Conservation (phyloP, 2,329 filamentous ascomycete species). For the Colletotrichum sansevieriae region DNA sequence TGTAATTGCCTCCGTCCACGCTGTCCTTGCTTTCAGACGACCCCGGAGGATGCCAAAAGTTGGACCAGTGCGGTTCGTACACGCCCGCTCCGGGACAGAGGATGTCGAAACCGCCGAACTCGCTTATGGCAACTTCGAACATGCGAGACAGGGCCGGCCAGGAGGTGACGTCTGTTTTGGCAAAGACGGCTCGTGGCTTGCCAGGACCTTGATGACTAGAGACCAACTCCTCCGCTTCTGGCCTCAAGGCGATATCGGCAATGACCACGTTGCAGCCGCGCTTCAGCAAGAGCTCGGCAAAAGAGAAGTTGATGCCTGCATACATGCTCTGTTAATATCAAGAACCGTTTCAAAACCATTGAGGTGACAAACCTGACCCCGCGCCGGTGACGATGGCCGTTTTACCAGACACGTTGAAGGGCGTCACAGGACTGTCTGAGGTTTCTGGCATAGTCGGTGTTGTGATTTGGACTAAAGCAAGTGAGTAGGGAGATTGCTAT, state of each 20-base stretch:
- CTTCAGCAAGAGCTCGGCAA: slow-evolving; percentile 57
- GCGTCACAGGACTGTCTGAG: background rate
- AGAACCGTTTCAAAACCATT: too few relatives aligned
- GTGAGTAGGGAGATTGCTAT: background rate
- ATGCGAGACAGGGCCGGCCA: slow-evolving; percentile 55
- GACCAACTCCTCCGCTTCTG: slow-evolving; percentile 56
- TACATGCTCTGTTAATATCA: background rate
- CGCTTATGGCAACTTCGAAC: slow-evolving; percentile 50
- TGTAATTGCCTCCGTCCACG: slow-evolving; percentile 49
- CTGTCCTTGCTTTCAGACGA: slow-evolving; percentile 50
- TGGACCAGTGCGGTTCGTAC: slow-evolving; percentile 59
- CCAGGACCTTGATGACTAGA: slow-evolving; percentile 40
- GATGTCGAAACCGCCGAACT: slow-evolving; percentile 57
- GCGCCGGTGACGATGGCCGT: slow-evolving; percentile 49
- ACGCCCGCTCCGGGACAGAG: slow-evolving; percentile 62
- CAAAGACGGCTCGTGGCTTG: slow-evolving; percentile 54
- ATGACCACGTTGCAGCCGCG: slow-evolving; percentile 60
- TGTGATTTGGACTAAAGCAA: too few relatives aligned
- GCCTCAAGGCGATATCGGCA: slow-evolving; percentile 58
- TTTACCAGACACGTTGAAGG: slow-evolving; percentile 47
- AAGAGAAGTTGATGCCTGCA: slow-evolving; percentile 58
- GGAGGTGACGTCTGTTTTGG: slow-evolving; percentile 58
- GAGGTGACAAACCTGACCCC: slow-evolving; percentile 44
- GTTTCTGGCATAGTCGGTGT: background rate
- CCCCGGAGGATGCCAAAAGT: slow-evolving; percentile 58